Evolutionary conservation across 2,329 filamentous ascomycete genomes (phyloP).

Genomic region (Epichloe typhina): DNA sequence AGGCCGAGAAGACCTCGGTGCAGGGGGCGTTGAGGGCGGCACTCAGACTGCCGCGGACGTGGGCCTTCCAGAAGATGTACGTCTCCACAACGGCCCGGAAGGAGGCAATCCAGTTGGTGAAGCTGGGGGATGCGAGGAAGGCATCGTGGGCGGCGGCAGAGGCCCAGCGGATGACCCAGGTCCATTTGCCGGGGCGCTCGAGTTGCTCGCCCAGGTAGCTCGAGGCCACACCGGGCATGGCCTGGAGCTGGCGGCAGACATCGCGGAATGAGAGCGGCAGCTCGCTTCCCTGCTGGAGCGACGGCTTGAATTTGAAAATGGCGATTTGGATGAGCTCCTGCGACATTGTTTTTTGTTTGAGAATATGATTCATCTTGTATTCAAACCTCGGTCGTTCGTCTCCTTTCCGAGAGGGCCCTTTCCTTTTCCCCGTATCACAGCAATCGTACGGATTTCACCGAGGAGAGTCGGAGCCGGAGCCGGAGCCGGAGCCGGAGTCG

Average conservation of each 20-base stretch:
- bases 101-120: constrained; percentile 26
- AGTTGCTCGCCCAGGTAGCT: constrained; percentile 22
- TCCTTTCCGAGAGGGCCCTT: not conserved
- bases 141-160: constrained; percentile 20
- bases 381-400: not conserved
- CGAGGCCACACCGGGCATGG: constrained; percentile 18
- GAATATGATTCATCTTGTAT: constrained; percentile 6
- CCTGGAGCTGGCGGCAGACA: constrained; percentile 16
- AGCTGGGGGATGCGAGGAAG: constrained; percentile 28
- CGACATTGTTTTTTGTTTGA: constrained; percentile 14
- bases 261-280: constrained; percentile 8
- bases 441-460: not conserved
- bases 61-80: constrained; percentile 12
- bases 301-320: constrained; percentile 19
- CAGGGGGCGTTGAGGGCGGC: constrained; percentile 21
- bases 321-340: constrained; percentile 17
- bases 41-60: constrained; percentile 10
- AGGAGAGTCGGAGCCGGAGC: not conserved
- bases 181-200: constrained; percentile 20
- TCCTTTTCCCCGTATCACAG: not conserved
- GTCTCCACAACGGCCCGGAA: constrained; percentile 18
- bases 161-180: constrained; percentile 22
- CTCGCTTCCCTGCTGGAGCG: constrained; percentile 13
- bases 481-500: too few species aligned
- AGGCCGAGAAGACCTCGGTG: constrained; percentile 25